A percentile compares a stretch with the other conserved stretches of the same genome.
phyloP scores from a whole-genome alignment of 306 rosid species.

The Dalbergia oliveri region DNA sequence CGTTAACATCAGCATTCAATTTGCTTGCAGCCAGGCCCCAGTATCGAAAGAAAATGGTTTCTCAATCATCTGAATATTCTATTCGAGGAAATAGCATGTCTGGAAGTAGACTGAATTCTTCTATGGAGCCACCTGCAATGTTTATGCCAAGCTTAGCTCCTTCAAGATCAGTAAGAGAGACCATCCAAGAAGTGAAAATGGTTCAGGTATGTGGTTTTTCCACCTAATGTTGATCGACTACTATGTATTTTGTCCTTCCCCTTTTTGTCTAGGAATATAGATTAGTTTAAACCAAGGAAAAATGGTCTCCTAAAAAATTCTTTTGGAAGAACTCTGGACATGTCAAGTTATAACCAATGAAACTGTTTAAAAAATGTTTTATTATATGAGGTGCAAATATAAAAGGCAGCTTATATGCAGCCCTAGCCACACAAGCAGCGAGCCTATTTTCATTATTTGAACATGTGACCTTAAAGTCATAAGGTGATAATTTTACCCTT shows the following conservation, averaged over 20 bases:
- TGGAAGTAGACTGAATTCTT: conserved; percentile 49
- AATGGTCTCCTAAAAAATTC: neutral
- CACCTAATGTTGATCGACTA: neutral
- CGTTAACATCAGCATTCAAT: conserved; percentile 46
- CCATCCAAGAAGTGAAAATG: conserved; percentile 89
- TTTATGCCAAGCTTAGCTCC: conserved; percentile 69
- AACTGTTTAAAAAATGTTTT: neutral
- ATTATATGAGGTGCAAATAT: conserved; percentile 5
- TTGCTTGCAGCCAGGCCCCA: conserved; percentile 91
- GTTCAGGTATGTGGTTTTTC: conserved; percentile 68
- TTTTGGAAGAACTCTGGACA: neutral
- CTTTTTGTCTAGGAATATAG: conserved; percentile 10
- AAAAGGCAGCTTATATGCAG: neutral
- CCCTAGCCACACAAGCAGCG: too few relatives aligned
- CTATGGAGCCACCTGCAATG: conserved; percentile 86
- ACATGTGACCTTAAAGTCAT: too few relatives aligned
- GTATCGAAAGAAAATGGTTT: conserved; percentile 64
- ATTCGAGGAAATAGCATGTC: conserved; percentile 49
- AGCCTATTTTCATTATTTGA: too few relatives aligned
- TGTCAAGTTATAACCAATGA: neutral
- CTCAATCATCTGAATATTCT: conserved; percentile 67
- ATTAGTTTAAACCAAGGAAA: conserved; percentile 6
- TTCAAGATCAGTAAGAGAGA: conserved; percentile 76
- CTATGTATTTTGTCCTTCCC: neutral
- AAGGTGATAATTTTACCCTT: too few relatives aligned